Evolutionary conservation across 306 rosid species (phyloP).

Genomic region (Cucurbita ficifolia): DNA sequence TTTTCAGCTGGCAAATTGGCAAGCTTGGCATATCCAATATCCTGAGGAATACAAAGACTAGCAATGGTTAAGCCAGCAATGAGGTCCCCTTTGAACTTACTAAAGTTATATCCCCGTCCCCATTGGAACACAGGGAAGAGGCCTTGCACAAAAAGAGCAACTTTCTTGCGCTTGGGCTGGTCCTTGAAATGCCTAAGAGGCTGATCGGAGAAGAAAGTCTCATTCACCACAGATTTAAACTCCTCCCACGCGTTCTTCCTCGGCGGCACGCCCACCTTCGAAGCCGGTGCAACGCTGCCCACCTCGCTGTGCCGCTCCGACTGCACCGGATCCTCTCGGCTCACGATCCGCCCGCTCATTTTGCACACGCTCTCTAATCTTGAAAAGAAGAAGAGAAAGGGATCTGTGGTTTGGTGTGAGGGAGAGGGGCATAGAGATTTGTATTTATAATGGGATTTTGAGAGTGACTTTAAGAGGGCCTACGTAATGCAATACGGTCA

Average conservation of each 20-base stretch:
- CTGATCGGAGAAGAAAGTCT: slow-evolving; percentile 21
- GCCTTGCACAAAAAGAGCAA: slow-evolving; percentile 25
- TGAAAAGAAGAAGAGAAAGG: not conserved
- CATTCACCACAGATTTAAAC: slow-evolving; percentile 7
- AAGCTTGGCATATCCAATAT: slow-evolving; percentile 26
- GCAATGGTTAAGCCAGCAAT: slow-evolving; percentile 56
- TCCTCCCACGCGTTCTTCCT: slow-evolving; percentile 10
- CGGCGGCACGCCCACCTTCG: slow-evolving; percentile 17
- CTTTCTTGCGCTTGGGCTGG: slow-evolving; percentile 19
- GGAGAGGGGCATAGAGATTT: not conserved
- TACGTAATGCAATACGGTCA: not conserved
- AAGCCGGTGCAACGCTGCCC: not conserved
- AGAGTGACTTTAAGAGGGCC: not conserved
- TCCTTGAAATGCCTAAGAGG: slow-evolving; percentile 33
- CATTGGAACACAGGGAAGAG: slow-evolving; percentile 49
- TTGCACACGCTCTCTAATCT: not conserved
- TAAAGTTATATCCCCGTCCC: slow-evolving; percentile 30
- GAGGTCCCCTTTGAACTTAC: slow-evolving; percentile 36
- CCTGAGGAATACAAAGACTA: slow-evolving; percentile 68
- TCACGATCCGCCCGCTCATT: not conserved
- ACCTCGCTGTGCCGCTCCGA: not conserved
- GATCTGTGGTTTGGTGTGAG: not conserved
- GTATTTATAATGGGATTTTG: not conserved
- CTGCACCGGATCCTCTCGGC: not conserved
- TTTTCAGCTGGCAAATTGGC: slow-evolving; percentile 12